phyloP scores from a whole-genome alignment of 2,329 filamentous ascomycete genomes.

The Trichoderma hamatum region DNA sequence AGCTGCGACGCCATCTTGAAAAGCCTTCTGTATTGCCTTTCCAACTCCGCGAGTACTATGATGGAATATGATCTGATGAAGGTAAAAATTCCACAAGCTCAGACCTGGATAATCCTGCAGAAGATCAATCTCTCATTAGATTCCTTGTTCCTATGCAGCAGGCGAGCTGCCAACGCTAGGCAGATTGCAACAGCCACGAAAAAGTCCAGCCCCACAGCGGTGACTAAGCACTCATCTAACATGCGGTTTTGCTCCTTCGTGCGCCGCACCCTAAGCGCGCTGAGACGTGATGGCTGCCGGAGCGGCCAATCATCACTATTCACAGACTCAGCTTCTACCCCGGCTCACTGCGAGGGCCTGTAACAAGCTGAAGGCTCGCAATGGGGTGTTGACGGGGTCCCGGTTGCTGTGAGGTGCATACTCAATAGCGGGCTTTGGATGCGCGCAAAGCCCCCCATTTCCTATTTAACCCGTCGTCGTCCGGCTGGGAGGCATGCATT shows the following conservation, averaged over 20 bases:
- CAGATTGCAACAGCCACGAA: not conserved
- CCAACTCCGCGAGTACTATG: not conserved
- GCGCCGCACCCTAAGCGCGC: constrained; percentile 17
- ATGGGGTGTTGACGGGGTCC: constrained; percentile 30
- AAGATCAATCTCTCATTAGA: constrained; percentile 4
- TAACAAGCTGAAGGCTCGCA: not conserved
- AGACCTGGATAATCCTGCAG: not conserved
- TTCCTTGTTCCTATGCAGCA: not conserved
- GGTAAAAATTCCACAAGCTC: not conserved
- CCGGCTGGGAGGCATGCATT: constrained; percentile 23
- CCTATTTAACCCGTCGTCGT: constrained; percentile 38
- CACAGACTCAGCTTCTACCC: constrained; percentile 10
- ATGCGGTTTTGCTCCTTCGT: not conserved
- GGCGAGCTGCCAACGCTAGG: constrained; percentile 7
- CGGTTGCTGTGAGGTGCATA: constrained; percentile 8
- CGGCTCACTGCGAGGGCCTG: not conserved
- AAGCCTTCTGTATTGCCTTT: constrained; percentile 2
- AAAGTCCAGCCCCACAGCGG: constrained; percentile 33
- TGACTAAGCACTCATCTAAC: constrained; percentile 41
- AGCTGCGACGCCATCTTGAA: constrained; percentile 70
- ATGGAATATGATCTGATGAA: not conserved
- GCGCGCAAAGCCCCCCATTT: constrained; percentile 30
- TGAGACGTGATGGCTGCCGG: constrained; percentile 23
- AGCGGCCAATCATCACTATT: constrained; percentile 24
- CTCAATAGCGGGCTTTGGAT: constrained; percentile 17